Evolutionary conservation across 768 basidiomycete genomes (phyloP).

Genomic region (Pleurotus giganteus): DNA sequence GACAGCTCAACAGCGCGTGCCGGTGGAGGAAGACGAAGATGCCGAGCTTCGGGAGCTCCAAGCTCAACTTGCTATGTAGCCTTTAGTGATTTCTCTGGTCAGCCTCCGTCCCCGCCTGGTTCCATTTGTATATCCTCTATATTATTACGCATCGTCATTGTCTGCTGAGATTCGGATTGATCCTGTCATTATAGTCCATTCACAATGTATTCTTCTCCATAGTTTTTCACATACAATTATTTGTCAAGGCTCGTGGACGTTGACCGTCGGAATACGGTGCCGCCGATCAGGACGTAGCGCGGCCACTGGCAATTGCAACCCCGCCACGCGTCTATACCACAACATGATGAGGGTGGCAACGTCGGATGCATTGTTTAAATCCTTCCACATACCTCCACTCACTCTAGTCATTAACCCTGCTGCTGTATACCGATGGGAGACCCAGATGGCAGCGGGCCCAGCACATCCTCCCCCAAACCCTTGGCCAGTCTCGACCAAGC

Average conservation of each 20-base stretch:
- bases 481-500: conserved; percentile 2
- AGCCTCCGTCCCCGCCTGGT: not conserved
- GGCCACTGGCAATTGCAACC: not conserved
- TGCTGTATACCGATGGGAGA: not conserved
- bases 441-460: not conserved
- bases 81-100: conserved; percentile 3
- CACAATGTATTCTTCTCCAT: conserved; percentile 1
- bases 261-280: too few species aligned
- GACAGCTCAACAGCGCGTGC: conserved; percentile 29
- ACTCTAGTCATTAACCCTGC: not conserved
- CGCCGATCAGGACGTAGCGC: too few species aligned
- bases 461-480: not conserved
- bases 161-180: not conserved
- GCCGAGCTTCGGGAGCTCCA: conserved; percentile 86
- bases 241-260: too few species aligned
- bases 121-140: conserved; percentile 4
- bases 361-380: not conserved
- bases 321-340: not conserved
- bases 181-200: not conserved
- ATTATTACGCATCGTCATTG: conserved; percentile 6
- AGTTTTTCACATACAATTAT: not conserved
- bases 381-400: not conserved
- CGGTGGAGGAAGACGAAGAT: conserved; percentile 89
- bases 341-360: not conserved
- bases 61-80: conserved; percentile 81